Percentiles rank a stretch among this genome's conserved stretches.
These are phyloP conservation scores for Pascua sp. DNA, from an alignment of 1,284 basidiomycete species.

Conservation along the genomic window DNA sequence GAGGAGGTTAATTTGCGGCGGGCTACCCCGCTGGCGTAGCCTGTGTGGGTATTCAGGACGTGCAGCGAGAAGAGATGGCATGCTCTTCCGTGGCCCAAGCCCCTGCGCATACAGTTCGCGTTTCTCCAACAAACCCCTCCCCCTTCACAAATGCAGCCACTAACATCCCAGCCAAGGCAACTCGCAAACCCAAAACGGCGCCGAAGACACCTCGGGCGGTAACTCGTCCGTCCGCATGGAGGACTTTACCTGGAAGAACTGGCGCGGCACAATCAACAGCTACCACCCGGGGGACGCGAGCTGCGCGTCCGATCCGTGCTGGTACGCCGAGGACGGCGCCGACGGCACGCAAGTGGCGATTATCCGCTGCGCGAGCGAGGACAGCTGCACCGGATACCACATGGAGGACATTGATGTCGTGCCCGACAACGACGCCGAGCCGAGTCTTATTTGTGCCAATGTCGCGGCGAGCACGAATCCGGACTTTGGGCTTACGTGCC, in stretches of 20 bases:
- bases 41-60: too few relatives aligned
- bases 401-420: conserved; percentile 30
- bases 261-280: conserved; percentile 50
- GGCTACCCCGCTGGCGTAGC: too few relatives aligned
- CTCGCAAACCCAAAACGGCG: conserved; percentile 23
- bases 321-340: conserved; percentile 35
- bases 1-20: too few relatives aligned
- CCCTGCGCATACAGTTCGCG: too few relatives aligned
- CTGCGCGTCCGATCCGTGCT: conserved; percentile 45
- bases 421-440: conserved; percentile 11
- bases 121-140: too few relatives aligned
- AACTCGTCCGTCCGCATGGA: conserved; percentile 27
- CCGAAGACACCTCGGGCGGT: background rate
- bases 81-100: too few relatives aligned
- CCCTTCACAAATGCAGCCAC: background rate
- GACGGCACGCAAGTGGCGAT: conserved; percentile 40
- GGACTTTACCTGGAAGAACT: conserved; percentile 43
- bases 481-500: conserved; percentile 17
- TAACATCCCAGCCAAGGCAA: conserved; percentile 23
- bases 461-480: conserved; percentile 17
- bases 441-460: conserved; percentile 18
- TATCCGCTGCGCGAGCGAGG: conserved; percentile 31
- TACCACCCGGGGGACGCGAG: conserved; percentile 46
- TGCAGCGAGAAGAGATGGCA: too few relatives aligned
- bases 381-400: conserved; percentile 22